A percentile compares a stretch with the other conserved stretches of the same genome.
These are phyloP conservation scores for Blastobotrys terrestris DNA, from an alignment of 805 yeast genomes.

Conservation along the genomic window DNA sequence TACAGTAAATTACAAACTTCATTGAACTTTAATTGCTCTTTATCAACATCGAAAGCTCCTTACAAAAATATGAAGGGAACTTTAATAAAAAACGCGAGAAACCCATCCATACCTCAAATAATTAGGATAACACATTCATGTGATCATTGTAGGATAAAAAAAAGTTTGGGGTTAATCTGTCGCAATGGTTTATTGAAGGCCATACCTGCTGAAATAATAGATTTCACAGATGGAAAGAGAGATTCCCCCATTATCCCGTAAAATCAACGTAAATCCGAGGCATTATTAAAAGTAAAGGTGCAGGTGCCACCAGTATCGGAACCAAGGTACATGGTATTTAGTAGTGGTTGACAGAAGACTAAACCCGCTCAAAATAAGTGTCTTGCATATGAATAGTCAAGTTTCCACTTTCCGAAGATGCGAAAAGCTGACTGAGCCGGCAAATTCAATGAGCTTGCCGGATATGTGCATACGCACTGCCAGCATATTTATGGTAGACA, in stretches of 20 bases:
- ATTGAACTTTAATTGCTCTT: no score
- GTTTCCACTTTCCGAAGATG: not conserved
- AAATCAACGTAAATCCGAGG: no score
- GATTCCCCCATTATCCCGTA: no score
- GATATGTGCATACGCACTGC: not conserved
- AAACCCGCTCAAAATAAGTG: not conserved
- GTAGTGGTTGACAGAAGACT: not conserved
- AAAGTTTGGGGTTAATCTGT: no score
- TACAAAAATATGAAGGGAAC: no score
- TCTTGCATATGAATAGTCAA: not conserved
- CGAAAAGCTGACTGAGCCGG: not conserved
- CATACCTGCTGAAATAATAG: no score
- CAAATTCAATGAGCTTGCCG: not conserved
- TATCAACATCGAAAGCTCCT: no score
- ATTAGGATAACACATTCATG: not conserved
- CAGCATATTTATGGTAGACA: not conserved
- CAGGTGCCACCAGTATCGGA: not conserved
- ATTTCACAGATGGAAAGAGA: no score
- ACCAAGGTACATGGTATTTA: not conserved
- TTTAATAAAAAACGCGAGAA: not conserved
- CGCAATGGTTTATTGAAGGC: no score
- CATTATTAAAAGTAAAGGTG: no score
- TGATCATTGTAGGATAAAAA: not conserved
- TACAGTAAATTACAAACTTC: no score
- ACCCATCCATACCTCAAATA: not conserved